Percentiles rank a stretch among this genome's conserved stretches.
Evolutionary conservation across 768 basidiomycete species (phyloP).

Genomic region (Steccherinum ochraceum): DNA sequence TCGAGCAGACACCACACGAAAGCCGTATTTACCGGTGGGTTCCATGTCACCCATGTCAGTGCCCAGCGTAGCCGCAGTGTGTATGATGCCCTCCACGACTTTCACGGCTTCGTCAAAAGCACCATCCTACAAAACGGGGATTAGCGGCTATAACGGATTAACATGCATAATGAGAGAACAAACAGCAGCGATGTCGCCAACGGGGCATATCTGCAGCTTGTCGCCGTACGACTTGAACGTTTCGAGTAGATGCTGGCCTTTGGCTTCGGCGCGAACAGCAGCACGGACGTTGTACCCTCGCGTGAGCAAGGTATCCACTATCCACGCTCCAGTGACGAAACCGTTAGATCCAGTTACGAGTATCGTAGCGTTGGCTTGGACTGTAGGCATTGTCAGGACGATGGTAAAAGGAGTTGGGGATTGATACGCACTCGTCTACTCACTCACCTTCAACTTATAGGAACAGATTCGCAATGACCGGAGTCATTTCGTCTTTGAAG

Average conservation of each 20-base stretch:
- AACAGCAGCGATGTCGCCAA: constrained; percentile 53
- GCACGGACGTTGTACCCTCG: constrained; percentile 56
- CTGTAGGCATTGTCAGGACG: neutral
- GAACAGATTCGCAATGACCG: no score
- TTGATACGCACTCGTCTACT: no score
- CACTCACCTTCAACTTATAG: no score
- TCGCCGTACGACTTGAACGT: constrained; percentile 45
- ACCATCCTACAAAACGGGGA: constrained; percentile 6
- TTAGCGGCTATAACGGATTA: no score
- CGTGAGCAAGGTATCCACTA: constrained; percentile 46
- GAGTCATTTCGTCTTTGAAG: no score
- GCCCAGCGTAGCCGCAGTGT: constrained; percentile 6
- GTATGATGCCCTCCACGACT: constrained; percentile 17
- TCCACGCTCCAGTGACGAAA: constrained; percentile 50
- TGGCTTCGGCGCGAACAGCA: constrained; percentile 51
- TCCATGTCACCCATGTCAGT: neutral
- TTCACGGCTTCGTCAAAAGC: constrained; percentile 20
- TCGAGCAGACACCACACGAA: neutral
- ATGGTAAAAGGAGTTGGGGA: no score
- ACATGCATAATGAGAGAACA: no score
- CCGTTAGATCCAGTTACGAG: constrained; percentile 53
- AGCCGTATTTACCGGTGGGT: neutral
- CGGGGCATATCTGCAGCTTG: constrained; percentile 55
- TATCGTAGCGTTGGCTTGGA: constrained; percentile 12
- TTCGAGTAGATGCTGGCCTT: constrained; percentile 47